These are phyloP conservation scores for Apiospora aurea DNA, from an alignment of 2,329 filamentous ascomycete genomes.

Conservation along the genomic window DNA sequence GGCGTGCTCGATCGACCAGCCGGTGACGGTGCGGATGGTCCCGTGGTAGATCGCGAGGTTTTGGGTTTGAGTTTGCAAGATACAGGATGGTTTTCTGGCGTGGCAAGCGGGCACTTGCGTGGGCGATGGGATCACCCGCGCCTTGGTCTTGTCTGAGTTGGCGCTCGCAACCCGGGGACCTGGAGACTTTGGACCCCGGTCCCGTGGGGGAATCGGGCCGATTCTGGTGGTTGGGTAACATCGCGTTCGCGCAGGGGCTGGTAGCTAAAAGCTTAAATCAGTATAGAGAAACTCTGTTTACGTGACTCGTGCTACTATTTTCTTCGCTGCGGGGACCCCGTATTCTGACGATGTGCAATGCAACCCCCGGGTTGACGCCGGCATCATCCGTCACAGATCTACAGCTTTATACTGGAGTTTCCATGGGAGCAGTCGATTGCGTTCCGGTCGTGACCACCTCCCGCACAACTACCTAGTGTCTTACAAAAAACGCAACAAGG, in stretches of 20 bases:
- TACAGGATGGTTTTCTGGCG: not conserved
- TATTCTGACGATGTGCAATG: not conserved
- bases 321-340: not conserved
- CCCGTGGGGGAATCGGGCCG: not conserved
- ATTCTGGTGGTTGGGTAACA: not conserved
- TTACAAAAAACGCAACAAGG: not conserved
- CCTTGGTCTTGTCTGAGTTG: not conserved
- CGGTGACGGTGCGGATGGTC: slow-evolving; percentile 22
- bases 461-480: not conserved
- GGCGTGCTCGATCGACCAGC: slow-evolving; percentile 23
- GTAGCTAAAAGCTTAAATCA: not conserved
- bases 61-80: not conserved
- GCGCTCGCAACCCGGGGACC: not conserved
- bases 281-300: not conserved
- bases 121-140: not conserved
- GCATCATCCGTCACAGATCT: not conserved
- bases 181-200: not conserved
- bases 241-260: not conserved
- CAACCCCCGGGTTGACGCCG: not conserved
- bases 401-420: too few relatives aligned
- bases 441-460: not conserved
- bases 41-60: not conserved
- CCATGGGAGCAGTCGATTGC: not conserved
- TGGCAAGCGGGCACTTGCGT: not conserved
- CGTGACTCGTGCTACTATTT: not conserved